phyloP scores from a whole-genome alignment of 1,139 yeast genomes.

The Diutina neorugosa region DNA sequence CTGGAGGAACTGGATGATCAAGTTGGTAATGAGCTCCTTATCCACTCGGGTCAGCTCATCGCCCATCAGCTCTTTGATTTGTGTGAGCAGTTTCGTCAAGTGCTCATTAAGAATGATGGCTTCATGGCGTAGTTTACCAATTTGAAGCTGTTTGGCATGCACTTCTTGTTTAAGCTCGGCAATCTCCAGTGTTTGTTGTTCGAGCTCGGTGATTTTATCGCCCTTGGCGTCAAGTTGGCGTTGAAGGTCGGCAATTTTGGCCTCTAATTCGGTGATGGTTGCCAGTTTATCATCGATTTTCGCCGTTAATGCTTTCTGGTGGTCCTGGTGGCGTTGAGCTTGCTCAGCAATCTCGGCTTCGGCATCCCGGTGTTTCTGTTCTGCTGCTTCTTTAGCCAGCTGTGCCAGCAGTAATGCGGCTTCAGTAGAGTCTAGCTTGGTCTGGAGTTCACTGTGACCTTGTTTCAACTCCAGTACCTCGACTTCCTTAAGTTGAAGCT shows the following conservation, averaged over 20 bases:
- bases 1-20: conserved; percentile 72
- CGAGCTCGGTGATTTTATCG: conserved; percentile 5
- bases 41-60: conserved; percentile 66
- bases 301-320: not conserved
- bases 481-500: conserved; percentile 15
- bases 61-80: conserved; percentile 60
- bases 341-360: conserved; percentile 10
- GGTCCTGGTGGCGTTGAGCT: conserved; percentile 10
- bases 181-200: conserved; percentile 10
- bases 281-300: conserved; percentile 9
- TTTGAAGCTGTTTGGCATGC: conserved; percentile 64
- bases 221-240: not conserved
- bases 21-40: conserved; percentile 76
- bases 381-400: not conserved
- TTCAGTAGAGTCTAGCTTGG: conserved; percentile 10
- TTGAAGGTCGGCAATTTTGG: conserved; percentile 10
- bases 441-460: conserved; percentile 9
- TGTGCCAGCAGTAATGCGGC: conserved; percentile 2
- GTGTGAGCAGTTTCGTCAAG: conserved; percentile 74
- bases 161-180: conserved; percentile 20
- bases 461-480: conserved; percentile 7
- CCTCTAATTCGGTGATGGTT: conserved; percentile 7
- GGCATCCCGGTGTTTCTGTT: not conserved
- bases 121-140: conserved; percentile 90
- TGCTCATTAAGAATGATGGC: conserved; percentile 93